Evolutionary conservation across 441 rosid species (phyloP), one percentile per base, ranked within the genome.

Genomic region (Corymbia citriodora): DNA sequence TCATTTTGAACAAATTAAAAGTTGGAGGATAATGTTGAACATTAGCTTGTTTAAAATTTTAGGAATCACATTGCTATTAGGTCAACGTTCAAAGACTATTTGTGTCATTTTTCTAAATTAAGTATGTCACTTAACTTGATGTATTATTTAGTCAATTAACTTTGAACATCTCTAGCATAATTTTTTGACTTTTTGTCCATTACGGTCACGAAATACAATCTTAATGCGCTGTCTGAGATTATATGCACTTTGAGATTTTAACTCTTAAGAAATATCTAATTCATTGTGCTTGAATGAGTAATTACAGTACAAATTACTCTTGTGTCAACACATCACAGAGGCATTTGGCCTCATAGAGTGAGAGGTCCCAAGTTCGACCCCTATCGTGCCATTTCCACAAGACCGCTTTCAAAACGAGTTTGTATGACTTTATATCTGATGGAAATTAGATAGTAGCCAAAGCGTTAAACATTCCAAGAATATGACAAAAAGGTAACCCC

Each of bases 21-120:
- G 2, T 59, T 10, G 0, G 10, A 59, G 1, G 1, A 59, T 0
- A 11, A 59, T 10, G 23, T 23, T 23, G 6, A 11, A 57, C 25
- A 57, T 57, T 57, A 6, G 25, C 9, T 25, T 59, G 25, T 19
- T 59, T 25, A 59, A 59, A 59, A 59, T 2, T 5, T 10, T 2
- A 59, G 0, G 9, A 55, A 55, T 9, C 7, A 1, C 13, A 59
- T 59, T 9, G 2, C n/a, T 2, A 25, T 59, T 59, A 2, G 3
- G 14, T 59, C 25, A 59, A 59, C 25, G 10, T 59, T 11, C 3
- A 59, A 59, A 25, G 0, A 10, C 11, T 3, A 2, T 10, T 59
- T 59, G 10, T 25, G 3, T 59, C 3, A 59, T 59, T 59, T 59
- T 59, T 7, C 7, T 59, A 59, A 59, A 59, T 10, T 25, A 59